Evolutionary conservation across 2,329 filamentous ascomycete species (phyloP).

Genomic region (Eutypa lata): DNA sequence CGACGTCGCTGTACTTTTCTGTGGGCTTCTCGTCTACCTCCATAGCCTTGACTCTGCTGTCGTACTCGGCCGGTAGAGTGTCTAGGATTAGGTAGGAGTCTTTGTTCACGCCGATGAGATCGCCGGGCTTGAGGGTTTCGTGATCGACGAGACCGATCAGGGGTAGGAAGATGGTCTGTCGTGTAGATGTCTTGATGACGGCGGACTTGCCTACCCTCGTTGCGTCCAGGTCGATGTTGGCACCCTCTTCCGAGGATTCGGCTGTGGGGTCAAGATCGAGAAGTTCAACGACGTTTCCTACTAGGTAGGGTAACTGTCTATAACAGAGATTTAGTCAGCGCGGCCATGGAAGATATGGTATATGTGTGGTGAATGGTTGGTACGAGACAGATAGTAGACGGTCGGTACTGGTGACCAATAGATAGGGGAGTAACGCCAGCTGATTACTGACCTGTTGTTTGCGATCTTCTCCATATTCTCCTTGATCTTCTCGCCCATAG

Average conservation of each 20-base stretch:
- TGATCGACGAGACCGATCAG: slow-evolving; percentile 96
- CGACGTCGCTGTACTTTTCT: slow-evolving; percentile 97
- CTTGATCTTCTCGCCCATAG: slow-evolving; percentile 98
- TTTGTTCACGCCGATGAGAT: slow-evolving; percentile 98
- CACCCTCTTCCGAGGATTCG: slow-evolving; percentile 94
- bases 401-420: neutral
- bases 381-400: too few relatives aligned
- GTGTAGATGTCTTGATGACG: slow-evolving; percentile 98
- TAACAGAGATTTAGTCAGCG: slow-evolving; percentile 9
- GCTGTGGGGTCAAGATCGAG: slow-evolving; percentile 94
- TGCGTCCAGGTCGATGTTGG: slow-evolving; percentile 97
- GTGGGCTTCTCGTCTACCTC: slow-evolving; percentile 99
- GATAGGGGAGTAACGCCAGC: neutral
- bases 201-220: slow-evolving; percentile 96
- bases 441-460: slow-evolving; percentile 77
- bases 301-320: slow-evolving; percentile 95
- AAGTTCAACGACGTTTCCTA: slow-evolving; percentile 97
- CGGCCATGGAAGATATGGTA: neutral
- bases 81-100: slow-evolving; percentile 97
- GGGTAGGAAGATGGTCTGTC: slow-evolving; percentile 97
- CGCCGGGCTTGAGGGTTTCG: slow-evolving; percentile 88
- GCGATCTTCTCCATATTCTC: slow-evolving; percentile 99
- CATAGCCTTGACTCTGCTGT: slow-evolving; percentile 99
- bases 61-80: slow-evolving; percentile 94
- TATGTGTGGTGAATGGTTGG: too few relatives aligned